Conservation (phyloP, 352 stramenopile genomes). For the Phytophthora sansomeana region DNA sequence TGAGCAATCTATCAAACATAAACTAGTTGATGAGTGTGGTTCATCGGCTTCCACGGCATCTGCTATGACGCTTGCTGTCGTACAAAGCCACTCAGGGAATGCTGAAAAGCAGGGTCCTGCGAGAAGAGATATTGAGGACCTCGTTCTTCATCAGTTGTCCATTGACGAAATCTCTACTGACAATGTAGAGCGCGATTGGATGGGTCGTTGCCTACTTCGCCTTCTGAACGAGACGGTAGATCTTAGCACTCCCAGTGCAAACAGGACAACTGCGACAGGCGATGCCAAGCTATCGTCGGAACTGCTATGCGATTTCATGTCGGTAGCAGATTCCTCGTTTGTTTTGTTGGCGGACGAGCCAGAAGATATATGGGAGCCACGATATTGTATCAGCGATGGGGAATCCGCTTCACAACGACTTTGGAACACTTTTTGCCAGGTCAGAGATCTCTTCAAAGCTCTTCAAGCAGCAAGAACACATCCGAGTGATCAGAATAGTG, state of each 20-base stretch:
- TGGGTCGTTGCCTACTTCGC: constrained; percentile 16
- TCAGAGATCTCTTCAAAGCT: constrained; percentile 12
- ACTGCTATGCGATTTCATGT: constrained; percentile 40
- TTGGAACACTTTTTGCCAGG: constrained; percentile 12
- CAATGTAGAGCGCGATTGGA: constrained; percentile 8
- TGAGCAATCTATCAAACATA: constrained; percentile 19
- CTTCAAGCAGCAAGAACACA: constrained; percentile 4
- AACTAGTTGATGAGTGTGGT: constrained; percentile 30
- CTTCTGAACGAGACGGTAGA: neutral
- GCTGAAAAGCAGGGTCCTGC: neutral
- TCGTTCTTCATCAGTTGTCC: constrained; percentile 14
- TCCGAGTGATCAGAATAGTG: neutral
- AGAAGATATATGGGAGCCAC: constrained; percentile 12
- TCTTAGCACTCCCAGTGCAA: neutral
- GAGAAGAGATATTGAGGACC: constrained; percentile 22
- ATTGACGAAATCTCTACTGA: constrained; percentile 8
- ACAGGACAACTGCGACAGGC: neutral
- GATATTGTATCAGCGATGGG: constrained; percentile 3
- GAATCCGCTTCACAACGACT: constrained; percentile 11
- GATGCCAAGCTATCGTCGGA: constrained; percentile 23
- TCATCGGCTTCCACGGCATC: constrained; percentile 22
- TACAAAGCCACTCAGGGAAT: neutral
- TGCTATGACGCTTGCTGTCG: constrained; percentile 14
- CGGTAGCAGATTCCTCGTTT: constrained; percentile 6
- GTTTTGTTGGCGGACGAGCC: neutral